Percentiles rank a stretch among this genome's conserved stretches.
Conservation (phyloP, 2,329 filamentous ascomycete species). For the Trichothecium roseum region DNA sequence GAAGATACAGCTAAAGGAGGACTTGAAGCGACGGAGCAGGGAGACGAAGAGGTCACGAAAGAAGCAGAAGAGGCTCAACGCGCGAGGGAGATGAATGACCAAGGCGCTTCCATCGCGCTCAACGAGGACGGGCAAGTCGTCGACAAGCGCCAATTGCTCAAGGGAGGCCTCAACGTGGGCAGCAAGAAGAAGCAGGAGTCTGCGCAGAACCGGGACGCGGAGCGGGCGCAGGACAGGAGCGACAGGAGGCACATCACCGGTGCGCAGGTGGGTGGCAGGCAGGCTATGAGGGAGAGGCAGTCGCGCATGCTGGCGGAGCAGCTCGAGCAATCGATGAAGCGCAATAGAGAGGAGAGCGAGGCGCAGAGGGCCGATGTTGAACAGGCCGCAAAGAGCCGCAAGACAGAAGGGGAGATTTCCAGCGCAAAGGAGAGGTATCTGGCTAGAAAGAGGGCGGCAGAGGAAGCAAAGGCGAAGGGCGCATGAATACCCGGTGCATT, state of each 20-base stretch:
- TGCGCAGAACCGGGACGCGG: conserved; percentile 11
- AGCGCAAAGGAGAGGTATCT: conserved; percentile 73
- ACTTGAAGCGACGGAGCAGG: conserved; percentile 15
- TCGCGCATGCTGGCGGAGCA: conserved; percentile 71
- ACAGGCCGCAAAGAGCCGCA: conserved; percentile 61
- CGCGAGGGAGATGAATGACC: conserved; percentile 57
- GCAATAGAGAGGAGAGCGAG: conserved; percentile 57
- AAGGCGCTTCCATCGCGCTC: conserved; percentile 50
- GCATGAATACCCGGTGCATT: too few species aligned
- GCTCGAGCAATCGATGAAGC: conserved; percentile 61
- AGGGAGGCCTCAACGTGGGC: conserved; percentile 64
- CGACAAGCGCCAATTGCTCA: conserved; percentile 72
- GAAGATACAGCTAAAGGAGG: conserved; percentile 40
- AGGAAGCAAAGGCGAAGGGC: conserved; percentile 47
- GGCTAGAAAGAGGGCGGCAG: conserved; percentile 64
- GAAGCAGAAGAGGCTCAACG: conserved; percentile 51
- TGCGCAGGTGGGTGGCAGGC: conserved; percentile 37
- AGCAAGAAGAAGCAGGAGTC: conserved; percentile 46
- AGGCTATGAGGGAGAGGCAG: conserved; percentile 65
- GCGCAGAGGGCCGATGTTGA: conserved; percentile 54
- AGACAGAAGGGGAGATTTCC: conserved; percentile 66
- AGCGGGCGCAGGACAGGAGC: conserved; percentile 14
- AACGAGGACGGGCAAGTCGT: conserved; percentile 79
- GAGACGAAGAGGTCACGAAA: conserved; percentile 38
- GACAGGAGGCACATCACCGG: conserved; percentile 28